phyloP scores from a whole-genome alignment of 306 rosid species.

The Geum urbanum region DNA sequence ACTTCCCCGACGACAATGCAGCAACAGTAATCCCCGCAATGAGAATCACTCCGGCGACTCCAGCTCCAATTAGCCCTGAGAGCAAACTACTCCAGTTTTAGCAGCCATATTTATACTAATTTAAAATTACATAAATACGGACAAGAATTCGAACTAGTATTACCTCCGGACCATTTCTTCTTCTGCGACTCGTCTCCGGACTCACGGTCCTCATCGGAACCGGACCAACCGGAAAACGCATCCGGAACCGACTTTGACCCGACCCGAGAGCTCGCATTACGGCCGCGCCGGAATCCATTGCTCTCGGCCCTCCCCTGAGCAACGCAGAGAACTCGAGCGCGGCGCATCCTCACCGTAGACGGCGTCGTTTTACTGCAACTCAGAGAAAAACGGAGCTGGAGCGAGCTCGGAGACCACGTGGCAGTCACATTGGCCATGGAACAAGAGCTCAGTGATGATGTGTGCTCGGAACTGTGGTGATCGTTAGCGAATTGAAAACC shows the following conservation, averaged over 20 bases:
- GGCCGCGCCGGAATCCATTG: conserved; percentile 21
- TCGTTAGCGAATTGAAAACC: conserved; percentile 3
- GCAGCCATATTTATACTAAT: conserved; percentile 6
- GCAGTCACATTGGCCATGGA: conserved; percentile 55
- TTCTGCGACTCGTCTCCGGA: conserved; percentile 31
- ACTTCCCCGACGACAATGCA: conserved; percentile 59
- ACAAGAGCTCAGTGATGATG: not conserved
- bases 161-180: conserved; percentile 60
- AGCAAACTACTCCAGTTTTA: conserved; percentile 63
- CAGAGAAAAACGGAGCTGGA: conserved; percentile 79
- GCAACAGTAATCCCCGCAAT: conserved; percentile 64
- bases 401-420: conserved; percentile 77
- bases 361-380: conserved; percentile 41
- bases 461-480: conserved; percentile 3
- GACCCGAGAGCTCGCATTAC: conserved; percentile 28
- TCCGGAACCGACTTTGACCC: conserved; percentile 40
- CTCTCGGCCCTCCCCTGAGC: conserved; percentile 24
- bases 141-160: conserved; percentile 17
- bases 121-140: not conserved
- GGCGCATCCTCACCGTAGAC: conserved; percentile 35
- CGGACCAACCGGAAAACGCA: conserved; percentile 83
- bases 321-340: conserved; percentile 39
- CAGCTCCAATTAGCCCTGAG: conserved; percentile 81
- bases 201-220: conserved; percentile 23
- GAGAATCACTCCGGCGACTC: conserved; percentile 78